A percentile compares a stretch with the other conserved stretches of the same genome.
phyloP scores from a whole-genome alignment of 148 eudicot genomes.

The Talinum fruticosum region DNA sequence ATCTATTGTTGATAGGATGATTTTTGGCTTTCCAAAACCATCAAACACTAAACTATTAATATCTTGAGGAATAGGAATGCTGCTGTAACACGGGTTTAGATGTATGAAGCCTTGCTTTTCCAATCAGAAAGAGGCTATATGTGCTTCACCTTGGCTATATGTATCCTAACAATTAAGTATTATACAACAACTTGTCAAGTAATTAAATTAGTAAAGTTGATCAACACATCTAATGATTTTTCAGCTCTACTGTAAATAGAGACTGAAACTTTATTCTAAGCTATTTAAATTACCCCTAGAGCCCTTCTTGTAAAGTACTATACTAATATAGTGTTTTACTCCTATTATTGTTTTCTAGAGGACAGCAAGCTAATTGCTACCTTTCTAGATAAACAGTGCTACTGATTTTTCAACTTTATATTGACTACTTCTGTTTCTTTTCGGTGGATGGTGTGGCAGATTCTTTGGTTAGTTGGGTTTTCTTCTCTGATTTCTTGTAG shows the following conservation, averaged over 20 bases:
- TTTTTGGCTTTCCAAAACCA: background rate
- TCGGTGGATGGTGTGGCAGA: background rate
- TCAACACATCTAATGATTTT: background rate
- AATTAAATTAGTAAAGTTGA: background rate
- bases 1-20: background rate
- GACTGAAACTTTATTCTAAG: background rate
- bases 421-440: background rate
- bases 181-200: background rate
- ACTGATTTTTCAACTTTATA: background rate
- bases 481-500: slow-evolving; percentile 2
- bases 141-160: background rate
- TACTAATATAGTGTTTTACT: background rate
- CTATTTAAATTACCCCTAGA: background rate
- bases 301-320: background rate
- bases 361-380: background rate
- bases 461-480: background rate
- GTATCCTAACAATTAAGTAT: background rate
- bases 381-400: background rate
- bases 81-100: too few species aligned
- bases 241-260: background rate
- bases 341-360: background rate
- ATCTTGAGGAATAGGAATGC: background rate
- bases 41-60: background rate
- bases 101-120: background rate
- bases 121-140: background rate